Percentiles rank a stretch among this genome's conserved stretches.
Evolutionary conservation across 768 basidiomycete genomes (phyloP).

Genomic region (Termitomyces sp.): DNA sequence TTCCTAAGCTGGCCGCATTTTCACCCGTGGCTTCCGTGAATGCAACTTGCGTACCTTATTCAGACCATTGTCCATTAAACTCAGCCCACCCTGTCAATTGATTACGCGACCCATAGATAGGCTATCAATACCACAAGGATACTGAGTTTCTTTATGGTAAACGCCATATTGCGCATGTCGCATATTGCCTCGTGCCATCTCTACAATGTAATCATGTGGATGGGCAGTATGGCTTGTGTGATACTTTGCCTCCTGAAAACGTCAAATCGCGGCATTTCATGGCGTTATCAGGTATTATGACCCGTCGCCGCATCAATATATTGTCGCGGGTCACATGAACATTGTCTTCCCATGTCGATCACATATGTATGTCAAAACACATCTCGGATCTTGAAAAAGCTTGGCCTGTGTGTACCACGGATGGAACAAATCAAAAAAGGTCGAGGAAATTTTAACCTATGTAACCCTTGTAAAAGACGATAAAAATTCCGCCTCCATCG

Average conservation of each 20-base stretch:
- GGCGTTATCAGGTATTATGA: background rate
- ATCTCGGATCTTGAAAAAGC: background rate
- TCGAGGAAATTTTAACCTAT: background rate
- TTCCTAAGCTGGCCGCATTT: background rate
- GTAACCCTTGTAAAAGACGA: background rate
- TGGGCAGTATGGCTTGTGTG: background rate
- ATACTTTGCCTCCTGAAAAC: background rate
- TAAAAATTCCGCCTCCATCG: background rate
- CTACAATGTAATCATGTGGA: background rate
- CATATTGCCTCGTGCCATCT: background rate
- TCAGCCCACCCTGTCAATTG: background rate
- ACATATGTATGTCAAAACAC: background rate
- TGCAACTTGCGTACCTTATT: background rate
- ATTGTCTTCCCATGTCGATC: background rate
- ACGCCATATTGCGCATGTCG: background rate
- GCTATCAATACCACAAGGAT: background rate
- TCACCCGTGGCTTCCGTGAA: no score
- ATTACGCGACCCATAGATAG: background rate
- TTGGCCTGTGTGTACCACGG: background rate
- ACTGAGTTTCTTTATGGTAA: no score
- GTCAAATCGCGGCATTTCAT: no score
- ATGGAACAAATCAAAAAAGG: background rate
- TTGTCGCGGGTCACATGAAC: background rate
- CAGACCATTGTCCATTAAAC: background rate
- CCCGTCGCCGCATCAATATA: background rate